Base-by-base conservation (phyloP, 2,329 filamentous ascomycete species). In the Colletotrichum salicis region DNA sequence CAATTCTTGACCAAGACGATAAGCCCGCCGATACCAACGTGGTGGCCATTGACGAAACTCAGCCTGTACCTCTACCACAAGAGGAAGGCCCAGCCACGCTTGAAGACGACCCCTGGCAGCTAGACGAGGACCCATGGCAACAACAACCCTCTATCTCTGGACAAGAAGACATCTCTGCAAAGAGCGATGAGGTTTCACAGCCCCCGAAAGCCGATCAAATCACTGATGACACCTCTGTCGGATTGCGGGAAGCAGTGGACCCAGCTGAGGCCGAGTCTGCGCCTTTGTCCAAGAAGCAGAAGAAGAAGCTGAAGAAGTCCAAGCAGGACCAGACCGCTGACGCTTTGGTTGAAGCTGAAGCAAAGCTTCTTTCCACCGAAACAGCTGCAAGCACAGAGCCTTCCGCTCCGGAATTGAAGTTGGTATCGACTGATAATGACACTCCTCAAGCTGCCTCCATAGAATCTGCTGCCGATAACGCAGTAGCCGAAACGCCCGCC, bases 271-370 rank as follows among this genome's bases (percentile, higher is more conserved):
- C 45, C 8, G 22, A 59, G 12, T 60, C 67, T 54, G 58, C 60
- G 12, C 51, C 65, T 6, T 63, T 73, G 37, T 63, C 67, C 61
- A 76, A 73, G 41, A 75, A 75, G 58, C 70, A 80, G 13, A 76
- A 70, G 64, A 76, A 75, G 65, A 76, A 76, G 59, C 63, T 64
- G 51, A 73, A 74, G 51, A 75, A 75, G 60, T 37, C 61, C 22
- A 73, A 70, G 67, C 67, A 74, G 33, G 54, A 59, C 24, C 70
- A 71, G 56, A 65, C 66, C n/a, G 67, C 68, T 33, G 66, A 72
- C 60, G 24, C 65, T 37, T 8, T 62, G 19, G 63, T 29, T 19
- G 37, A 48, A 5, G 8, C 33, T n/a, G 63, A 61, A 48, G 35
- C 22, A 19, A 65, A 52, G 22, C 71, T 12, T 70, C 71, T 52